Base-by-base conservation (phyloP, 257 asterid species). In the Solanum piurae region DNA sequence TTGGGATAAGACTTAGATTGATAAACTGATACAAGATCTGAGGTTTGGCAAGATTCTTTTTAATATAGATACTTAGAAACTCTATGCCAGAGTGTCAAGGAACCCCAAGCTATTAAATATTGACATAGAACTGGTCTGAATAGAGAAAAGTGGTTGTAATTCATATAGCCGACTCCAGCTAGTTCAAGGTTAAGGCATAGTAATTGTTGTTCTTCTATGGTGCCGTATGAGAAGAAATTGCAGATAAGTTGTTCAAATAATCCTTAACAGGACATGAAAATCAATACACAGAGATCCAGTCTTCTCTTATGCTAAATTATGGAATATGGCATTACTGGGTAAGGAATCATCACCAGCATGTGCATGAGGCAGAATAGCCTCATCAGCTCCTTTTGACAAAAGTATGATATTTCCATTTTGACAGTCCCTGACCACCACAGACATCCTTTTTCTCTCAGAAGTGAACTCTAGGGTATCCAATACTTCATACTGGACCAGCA, bases 321-420 rank as follows among this genome's bases (percentile, higher is more conserved):
- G 60, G 46, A 40, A 64, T 20, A 52, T 20, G 8, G 74, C 3
- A 87, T 34, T 69, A 86, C 40, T 62, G 84, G 84, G 68, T 86
- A 55, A 86, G 73, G 88, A 89, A 89, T 62, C 84, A 90, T 92
- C 90, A 97, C 99, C 99, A 89, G 94, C 86, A 90, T 87, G 89
- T 85, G 96, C 92, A 91, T 42, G 94, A 85, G 99, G 98, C 90
- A 97, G 93, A 90, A 97, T 95, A 75, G 98, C 90, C 92, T 97
- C 99, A 89, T 97, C 99, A 85, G 99, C 99, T 90, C 99, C 99
- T 92, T 97, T 97, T 14, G 99, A 95, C 86, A 97, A 87, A 86
- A 97, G 98, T 89, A 90, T 86, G 42, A 92, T 86, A 88, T 95
- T 93, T 87, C 98, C 99, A 88, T 89, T 93, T 88, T 89, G 94